Evolutionary conservation across 768 basidiomycete genomes (phyloP), one percentile per base, ranked within the genome.

Genomic region (Lyophyllum semitale): DNA sequence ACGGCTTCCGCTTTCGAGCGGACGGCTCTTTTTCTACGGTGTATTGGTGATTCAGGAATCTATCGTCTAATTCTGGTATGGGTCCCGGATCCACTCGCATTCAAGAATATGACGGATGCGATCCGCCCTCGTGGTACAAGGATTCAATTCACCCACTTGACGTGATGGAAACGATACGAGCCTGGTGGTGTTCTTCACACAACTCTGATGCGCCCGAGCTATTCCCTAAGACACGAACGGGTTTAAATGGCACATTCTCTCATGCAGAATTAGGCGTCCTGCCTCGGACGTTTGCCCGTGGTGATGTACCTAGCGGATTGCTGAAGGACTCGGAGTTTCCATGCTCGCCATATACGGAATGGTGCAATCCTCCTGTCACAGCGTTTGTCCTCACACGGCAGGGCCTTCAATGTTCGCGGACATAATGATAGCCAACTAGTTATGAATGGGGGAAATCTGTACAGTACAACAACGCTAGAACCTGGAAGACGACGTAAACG

Each of bases 401-500:
- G 8, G 38, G 38, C 38, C 8, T 40, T 40, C n/a, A 15, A 17
- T 18, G 27, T 45, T 18, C 11, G 15, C 37, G 9, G 7, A 18
- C 4, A 18, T 6, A 18, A 15, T 8, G 37, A 29, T 18, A n/a
- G 17, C 26, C 7, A 17, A 29, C 15, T 45, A 29, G 18, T 45
- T 29, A 45, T 45, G 9, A 45, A n/a, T 45, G 26, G 37, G 3
- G 37, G 11, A 37, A 41, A 50, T 41, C 26, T 27, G 48, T 50
- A 50, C 13, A 41, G 25, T 50, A 50, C 35, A 41, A 50, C 35
- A 35, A 50, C 37, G 38, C 48, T 50, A 41, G 48, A 50, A 50
- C 48, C 37, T 40, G 29, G 6, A 27, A 15, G 41, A 22, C 18
- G 43, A 48, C 54, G 54, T 55, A 55, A 55, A 55, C 18, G 30